A percentile compares a stretch with the other conserved stretches of the same genome.
These are phyloP conservation scores for Serpula lacrymans DNA, from an alignment of 768 basidiomycete genomes.

Conservation along the genomic window DNA sequence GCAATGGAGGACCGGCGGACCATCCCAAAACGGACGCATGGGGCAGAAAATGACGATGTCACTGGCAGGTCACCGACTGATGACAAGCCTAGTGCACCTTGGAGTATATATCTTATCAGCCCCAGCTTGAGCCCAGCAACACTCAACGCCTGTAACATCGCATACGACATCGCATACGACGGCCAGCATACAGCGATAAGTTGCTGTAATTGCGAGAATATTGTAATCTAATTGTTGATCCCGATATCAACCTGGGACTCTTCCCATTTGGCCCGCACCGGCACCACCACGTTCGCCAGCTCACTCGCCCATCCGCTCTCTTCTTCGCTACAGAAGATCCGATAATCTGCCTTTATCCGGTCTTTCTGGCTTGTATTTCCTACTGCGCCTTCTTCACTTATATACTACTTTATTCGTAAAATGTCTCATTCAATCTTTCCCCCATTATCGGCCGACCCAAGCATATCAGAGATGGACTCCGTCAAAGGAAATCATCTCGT, in stretches of 20 bases:
- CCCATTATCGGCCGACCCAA: conserved; percentile 19
- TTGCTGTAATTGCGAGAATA: no score
- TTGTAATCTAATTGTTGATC: no score
- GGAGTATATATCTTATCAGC: no score
- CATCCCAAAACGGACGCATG: not conserved
- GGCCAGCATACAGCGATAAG: no score
- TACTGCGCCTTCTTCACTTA: conserved; percentile 17
- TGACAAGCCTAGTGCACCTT: no score
- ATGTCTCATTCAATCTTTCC: conserved; percentile 24
- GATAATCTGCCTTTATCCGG: conserved; percentile 32
- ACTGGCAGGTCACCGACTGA: not conserved
- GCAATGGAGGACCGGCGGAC: not conserved
- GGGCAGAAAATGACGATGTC: not conserved
- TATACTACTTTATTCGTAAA: conserved; percentile 13
- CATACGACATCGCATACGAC: no score
- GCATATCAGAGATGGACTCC: conserved; percentile 40
- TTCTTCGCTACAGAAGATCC: conserved; percentile 19
- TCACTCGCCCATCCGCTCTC: conserved; percentile 4
- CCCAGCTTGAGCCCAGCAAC: no score
- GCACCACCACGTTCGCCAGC: conserved; percentile 12
- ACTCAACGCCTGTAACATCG: no score
- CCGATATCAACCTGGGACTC: no score
- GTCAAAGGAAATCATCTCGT: conserved; percentile 70
- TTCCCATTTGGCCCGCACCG: no score
- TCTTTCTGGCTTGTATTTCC: conserved; percentile 16